Conservation (phyloP, 805 yeast species). For the Nakazawaea wyomingensis region DNA sequence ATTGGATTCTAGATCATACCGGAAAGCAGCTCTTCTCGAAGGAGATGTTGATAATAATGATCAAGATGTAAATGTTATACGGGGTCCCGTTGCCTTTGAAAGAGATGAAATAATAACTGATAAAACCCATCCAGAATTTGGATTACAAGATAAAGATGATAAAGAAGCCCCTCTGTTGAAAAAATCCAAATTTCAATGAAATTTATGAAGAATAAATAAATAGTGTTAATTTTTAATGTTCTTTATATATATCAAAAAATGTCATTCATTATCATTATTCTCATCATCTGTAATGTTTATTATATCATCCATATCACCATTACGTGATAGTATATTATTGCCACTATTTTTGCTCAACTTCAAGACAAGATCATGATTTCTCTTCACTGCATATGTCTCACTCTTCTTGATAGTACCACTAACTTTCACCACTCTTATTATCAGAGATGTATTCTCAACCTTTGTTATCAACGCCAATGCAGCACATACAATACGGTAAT, state of each 20-base stretch:
- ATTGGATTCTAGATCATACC: constrained; percentile 56
- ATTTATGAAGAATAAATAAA: no score
- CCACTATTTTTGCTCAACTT: constrained; percentile 16
- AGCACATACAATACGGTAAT: constrained; percentile 55
- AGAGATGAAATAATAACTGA: constrained; percentile 4
- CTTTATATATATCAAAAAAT: constrained; percentile 2
- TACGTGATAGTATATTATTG: not conserved
- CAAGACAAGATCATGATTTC: constrained; percentile 33
- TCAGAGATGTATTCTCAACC: constrained; percentile 43
- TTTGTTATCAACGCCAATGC: constrained; percentile 55
- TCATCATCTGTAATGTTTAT: constrained; percentile 18
- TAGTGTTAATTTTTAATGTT: no score
- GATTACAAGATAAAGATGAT: not conserved
- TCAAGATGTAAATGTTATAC: constrained; percentile 16
- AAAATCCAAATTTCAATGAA: no score
- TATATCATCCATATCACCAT: constrained; percentile 14
- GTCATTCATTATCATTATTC: no score
- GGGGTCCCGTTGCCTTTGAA: constrained; percentile 45
- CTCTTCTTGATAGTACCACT: constrained; percentile 88
- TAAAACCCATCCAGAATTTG: constrained; percentile 12
- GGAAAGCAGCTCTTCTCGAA: constrained; percentile 37
- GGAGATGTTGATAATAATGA: not conserved
- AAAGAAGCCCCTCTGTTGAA: not conserved
- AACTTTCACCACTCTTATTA: constrained; percentile 59
- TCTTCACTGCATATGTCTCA: constrained; percentile 60